Percentiles rank a stretch among this genome's conserved stretches.
Evolutionary conservation across 75 land plant species (phyloP).

Genomic region (Picea glauca): DNA sequence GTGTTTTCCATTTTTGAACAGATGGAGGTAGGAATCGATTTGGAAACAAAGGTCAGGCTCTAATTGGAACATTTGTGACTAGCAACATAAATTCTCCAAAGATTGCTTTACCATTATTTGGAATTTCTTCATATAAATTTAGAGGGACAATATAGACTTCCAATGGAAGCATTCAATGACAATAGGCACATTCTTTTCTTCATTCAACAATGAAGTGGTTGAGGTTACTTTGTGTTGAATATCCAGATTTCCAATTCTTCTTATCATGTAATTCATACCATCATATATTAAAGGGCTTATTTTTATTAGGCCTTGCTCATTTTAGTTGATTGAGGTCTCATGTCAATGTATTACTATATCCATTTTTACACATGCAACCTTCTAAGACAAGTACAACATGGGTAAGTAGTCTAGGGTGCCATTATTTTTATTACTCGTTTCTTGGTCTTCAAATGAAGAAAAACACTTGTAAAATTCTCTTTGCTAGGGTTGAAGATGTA

Average conservation of each 20-base stretch:
- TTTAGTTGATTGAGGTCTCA: not conserved
- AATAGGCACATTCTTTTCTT: conserved; percentile 36
- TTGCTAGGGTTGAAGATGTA: conserved; percentile 6
- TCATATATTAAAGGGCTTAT: conserved; percentile 5
- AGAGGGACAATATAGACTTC: conserved; percentile 56
- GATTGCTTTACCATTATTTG: conserved; percentile 52
- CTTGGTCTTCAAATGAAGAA: conserved; percentile 5
- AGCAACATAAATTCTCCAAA: conserved; percentile 18
- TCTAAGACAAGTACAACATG: not conserved
- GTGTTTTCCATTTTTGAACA: not conserved
- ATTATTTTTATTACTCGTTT: not conserved
- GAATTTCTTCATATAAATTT: conserved; percentile 74
- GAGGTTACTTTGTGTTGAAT: conserved; percentile 44
- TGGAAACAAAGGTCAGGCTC: not conserved
- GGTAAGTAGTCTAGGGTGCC: not conserved
- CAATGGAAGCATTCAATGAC: conserved; percentile 31
- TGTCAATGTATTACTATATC: not conserved
- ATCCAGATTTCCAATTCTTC: conserved; percentile 77
- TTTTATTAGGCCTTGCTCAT: not conserved
- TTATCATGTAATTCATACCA: conserved; percentile 13
- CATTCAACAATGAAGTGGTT: conserved; percentile 66
- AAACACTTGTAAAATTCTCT: not conserved
- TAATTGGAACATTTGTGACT: not conserved
- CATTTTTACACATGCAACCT: conserved; percentile 5
- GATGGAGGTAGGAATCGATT: not conserved